phyloP scores from a whole-genome alignment of 1,139 yeast species.

The Eremothecium sinecaudum region DNA sequence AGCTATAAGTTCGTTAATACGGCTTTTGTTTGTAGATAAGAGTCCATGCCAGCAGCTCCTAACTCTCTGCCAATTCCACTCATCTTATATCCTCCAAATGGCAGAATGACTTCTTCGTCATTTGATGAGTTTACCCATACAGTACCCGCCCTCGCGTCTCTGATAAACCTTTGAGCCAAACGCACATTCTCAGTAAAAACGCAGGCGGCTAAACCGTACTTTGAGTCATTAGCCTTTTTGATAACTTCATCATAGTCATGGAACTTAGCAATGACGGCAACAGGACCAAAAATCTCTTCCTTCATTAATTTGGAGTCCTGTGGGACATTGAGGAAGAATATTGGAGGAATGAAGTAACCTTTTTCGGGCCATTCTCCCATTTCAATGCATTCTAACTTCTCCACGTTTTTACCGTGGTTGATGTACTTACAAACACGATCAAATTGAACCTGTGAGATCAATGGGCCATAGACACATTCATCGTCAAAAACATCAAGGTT shows the following conservation, averaged over 20 bases:
- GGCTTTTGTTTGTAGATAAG: conserved; percentile 74
- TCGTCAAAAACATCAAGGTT: conserved; percentile 39
- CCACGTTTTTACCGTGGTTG: conserved; percentile 58
- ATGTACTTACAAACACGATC: conserved; percentile 49
- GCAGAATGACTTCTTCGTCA: conserved; percentile 65
- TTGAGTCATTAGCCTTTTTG: conserved; percentile 58
- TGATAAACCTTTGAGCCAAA: conserved; percentile 53
- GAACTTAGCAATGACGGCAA: conserved; percentile 66
- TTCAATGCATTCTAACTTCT: conserved; percentile 31
- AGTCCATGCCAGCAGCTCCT: conserved; percentile 70
- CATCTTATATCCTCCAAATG: conserved; percentile 78
- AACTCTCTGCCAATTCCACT: conserved; percentile 85
- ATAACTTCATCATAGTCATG: conserved; percentile 63
- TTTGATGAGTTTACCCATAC: conserved; percentile 81
- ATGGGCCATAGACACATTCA: conserved; percentile 65
- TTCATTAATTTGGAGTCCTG: conserved; percentile 49
- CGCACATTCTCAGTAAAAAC: conserved; percentile 60
- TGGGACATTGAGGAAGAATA: conserved; percentile 54
- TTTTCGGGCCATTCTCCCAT: conserved; percentile 35
- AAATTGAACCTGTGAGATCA: conserved; percentile 55
- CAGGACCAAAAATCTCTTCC: conserved; percentile 91
- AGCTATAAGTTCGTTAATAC: conserved; percentile 60
- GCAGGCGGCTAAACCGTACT: conserved; percentile 73
- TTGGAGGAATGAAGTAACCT: conserved; percentile 62
- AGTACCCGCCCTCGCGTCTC: conserved; percentile 67